Conservation (phyloP, 352 stramenopile genomes). For the Blastocystis sp. region DNA sequence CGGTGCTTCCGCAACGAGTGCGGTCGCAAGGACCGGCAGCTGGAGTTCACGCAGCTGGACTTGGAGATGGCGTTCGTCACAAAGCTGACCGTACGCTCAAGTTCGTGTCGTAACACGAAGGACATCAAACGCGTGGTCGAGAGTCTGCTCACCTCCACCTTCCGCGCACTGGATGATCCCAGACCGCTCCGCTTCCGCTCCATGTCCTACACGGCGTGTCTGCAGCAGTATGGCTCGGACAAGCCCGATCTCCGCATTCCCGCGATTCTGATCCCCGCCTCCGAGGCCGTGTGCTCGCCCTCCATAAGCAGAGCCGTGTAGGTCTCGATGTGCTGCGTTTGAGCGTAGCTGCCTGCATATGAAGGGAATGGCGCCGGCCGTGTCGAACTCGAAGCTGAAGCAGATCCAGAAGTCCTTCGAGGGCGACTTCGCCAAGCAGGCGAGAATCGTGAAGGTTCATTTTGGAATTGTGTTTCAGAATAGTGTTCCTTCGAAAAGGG, state of each 20-base stretch:
- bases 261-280: not conserved
- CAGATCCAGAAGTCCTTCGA: not conserved
- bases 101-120: not conserved
- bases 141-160: not conserved
- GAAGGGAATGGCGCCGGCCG: not conserved
- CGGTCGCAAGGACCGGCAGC: constrained; percentile 81
- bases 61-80: constrained; percentile 81
- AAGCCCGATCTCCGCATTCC: constrained; percentile 50
- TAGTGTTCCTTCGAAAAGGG: constrained; percentile 8
- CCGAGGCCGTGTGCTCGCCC: too few species aligned
- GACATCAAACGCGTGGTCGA: not conserved
- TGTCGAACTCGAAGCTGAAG: not conserved
- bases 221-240: constrained; percentile 8
- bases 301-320: too few species aligned
- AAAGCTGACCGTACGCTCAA: not conserved
- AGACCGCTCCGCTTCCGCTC: constrained; percentile 14
- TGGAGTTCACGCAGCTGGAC: constrained; percentile 86
- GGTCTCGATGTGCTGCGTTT: too few species aligned
- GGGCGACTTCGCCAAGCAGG: not conserved
- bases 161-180: not conserved
- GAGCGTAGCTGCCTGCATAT: not conserved
- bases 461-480: not conserved
- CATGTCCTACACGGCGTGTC: not conserved
- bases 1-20: constrained; percentile 84
- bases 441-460: not conserved